Percentiles rank a stretch among this genome's conserved stretches.
phyloP scores from a whole-genome alignment of 192 early-diverging fungal species.

The Paraglomus occultum region DNA sequence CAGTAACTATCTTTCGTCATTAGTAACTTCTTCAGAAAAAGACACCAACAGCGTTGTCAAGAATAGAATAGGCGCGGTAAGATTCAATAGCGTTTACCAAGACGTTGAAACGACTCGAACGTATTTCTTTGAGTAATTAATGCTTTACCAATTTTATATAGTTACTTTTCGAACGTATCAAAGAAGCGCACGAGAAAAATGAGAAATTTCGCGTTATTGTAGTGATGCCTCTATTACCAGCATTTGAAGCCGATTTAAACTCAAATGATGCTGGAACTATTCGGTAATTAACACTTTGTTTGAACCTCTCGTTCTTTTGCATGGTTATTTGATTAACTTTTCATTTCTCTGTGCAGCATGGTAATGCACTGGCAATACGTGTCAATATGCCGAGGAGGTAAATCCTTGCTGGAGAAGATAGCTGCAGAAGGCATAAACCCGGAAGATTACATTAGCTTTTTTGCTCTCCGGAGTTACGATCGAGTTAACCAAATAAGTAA shows the following conservation, averaged over 20 bases:
- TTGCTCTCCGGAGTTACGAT: conserved; percentile 71
- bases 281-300: conserved; percentile 32
- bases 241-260: conserved; percentile 78
- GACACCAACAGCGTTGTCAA: conserved; percentile 48
- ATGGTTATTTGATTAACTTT: neutral
- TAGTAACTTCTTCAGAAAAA: conserved; percentile 37
- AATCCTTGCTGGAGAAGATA: conserved; percentile 64
- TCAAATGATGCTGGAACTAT: conserved; percentile 68
- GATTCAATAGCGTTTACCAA: neutral
- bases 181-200: conserved; percentile 61
- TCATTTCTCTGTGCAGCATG: conserved; percentile 34
- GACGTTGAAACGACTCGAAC: too few relatives aligned
- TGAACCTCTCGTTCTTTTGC: neutral
- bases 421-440: conserved; percentile 55
- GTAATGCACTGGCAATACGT: conserved; percentile 83
- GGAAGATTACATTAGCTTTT: conserved; percentile 69
- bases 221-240: conserved; percentile 80
- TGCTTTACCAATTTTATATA: conserved; percentile 41
- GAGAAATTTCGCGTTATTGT: conserved; percentile 77
- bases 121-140: neutral
- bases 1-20: neutral
- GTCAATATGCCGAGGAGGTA: conserved; percentile 71
- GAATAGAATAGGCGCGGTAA: conserved; percentile 53
- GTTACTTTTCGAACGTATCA: conserved; percentile 72
- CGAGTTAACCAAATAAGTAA: conserved; percentile 48